Evolutionary conservation across 306 rosid genomes (phyloP), one percentile per base, ranked within the genome.

Genomic region (Vachellia collinsii): DNA sequence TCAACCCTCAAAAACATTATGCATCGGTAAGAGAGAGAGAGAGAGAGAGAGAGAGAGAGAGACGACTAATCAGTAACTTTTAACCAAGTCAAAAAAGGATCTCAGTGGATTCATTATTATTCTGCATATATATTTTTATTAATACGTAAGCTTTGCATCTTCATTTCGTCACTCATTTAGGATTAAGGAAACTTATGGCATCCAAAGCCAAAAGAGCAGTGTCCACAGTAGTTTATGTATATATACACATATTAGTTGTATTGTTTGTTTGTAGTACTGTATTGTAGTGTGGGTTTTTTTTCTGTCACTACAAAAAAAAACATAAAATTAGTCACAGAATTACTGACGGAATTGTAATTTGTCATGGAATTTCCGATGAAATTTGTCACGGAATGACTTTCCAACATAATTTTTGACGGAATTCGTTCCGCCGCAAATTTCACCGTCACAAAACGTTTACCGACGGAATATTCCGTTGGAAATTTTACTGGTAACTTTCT

Each of bases 81-180:
- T 56, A 10, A 36, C 56, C 56, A 89, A 89, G 89, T 87, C 90
- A 87, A 89, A 87, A 77, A 69, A 77, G 80, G 86, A 85, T 82
- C 81, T 80, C 50, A 50, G 47, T 70, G 59, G 36, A 61, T 43
- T 79, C 63, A 56, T 20, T n/a, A 22, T 56, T 56, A 20, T 56
- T n/a, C 34, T 1, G 3, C 5, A n/a, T 56, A 8, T 7, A 20
- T 20, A 8, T n/a, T 20, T 29, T 29, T 29, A 56, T 56, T 56
- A 42, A 68, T 80, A 87, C 89, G 90, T 78, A 86, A 88, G 84
- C 87, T 88, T 84, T 88, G 85, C 91, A 82, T 88, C 36, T 82
- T 88, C 75, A 74, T 89, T 76, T 77, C 86, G 88, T 89, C 89
- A 89, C 78, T 48, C 14, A 22, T 51, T 29, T 9, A 20, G 61